Conservation (phyloP, 2,329 filamentous ascomycete genomes). For the Arthrinium phaeospermum region DNA sequence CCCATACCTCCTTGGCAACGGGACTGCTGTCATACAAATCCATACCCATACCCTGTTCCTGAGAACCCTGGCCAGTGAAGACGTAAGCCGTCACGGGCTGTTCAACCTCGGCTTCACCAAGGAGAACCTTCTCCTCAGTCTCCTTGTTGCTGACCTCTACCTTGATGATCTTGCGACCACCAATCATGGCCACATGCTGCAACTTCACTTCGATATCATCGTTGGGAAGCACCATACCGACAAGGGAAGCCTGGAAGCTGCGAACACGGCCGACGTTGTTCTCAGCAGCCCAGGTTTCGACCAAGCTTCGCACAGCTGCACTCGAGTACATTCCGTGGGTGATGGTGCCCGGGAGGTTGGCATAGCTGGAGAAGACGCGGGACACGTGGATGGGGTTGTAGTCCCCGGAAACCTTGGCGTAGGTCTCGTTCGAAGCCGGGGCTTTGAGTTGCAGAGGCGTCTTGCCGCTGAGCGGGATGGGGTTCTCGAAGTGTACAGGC, state of each 20-base stretch:
- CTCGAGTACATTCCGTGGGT: constrained; percentile 99
- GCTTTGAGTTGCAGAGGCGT: constrained; percentile 86
- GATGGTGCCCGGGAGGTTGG: constrained; percentile 93
- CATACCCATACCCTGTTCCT: constrained; percentile 99
- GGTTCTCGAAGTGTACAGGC: constrained; percentile 95
- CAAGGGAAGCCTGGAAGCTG: constrained; percentile 94
- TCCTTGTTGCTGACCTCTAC: constrained; percentile 96
- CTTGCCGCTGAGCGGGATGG: constrained; percentile 93
- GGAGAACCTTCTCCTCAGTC: constrained; percentile 92
- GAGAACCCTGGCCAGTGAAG: constrained; percentile 97
- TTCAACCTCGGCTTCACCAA: constrained; percentile 96
- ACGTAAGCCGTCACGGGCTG: constrained; percentile 97
- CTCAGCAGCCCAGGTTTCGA: constrained; percentile 98
- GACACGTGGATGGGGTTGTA: constrained; percentile 99
- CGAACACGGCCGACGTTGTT: constrained; percentile 97
- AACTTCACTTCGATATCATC: constrained; percentile 94
- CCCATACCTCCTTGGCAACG: constrained; percentile 97
- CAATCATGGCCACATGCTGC: constrained; percentile 96
- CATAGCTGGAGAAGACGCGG: constrained; percentile 93
- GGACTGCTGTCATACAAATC: constrained; percentile 92
- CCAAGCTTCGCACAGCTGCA: constrained; percentile 90
- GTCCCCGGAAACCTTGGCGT: constrained; percentile 95
- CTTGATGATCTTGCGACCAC: constrained; percentile 98
- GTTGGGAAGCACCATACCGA: constrained; percentile 98
- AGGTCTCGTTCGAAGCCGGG: constrained; percentile 95